Evolutionary conservation across 2,329 filamentous ascomycete species (phyloP), one percentile per base, ranked within the genome.

Genomic region (Aspergillus arachidicola): DNA sequence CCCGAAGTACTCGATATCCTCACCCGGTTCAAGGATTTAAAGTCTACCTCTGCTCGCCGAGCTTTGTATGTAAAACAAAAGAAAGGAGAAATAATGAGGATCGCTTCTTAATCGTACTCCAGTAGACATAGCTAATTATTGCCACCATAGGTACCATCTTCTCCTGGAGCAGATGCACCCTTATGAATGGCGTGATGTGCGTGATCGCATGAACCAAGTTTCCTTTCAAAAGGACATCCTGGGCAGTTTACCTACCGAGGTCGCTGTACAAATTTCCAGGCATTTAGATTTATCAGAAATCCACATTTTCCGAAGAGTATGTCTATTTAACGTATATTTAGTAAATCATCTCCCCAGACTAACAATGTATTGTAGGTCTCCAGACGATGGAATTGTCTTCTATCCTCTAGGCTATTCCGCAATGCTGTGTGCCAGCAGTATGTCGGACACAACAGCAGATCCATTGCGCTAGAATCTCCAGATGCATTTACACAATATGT

Each of bases 161-260:
- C 66, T 79, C 30, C 48, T 78, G 36, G 64, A 72, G 46, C 64
- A 71, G 28, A 62, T 79, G 30, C 57, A 41, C 16, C 58, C 62
- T 4, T 34, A 72, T 48, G 77, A 79, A 66, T 76, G 75, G 72
- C 73, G 75, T 19, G 69, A 75, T 50, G 61, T 77, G 11, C 66
- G 69, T 59, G 36, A 59, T 21, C 67, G 64, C 41, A 57, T 72
- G 6, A 62, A 70, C 41, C 21, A 58, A n/a, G 61, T 60, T 21
- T 68, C 66, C 16, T 71, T 78, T 30, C 66, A 75, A 26, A 69
- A 66, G 38, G 78, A 80, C 63, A 69, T 79, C n/a, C 43, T 80
- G 3, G 71, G 68, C 16, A 64, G 63, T 1, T 58, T 78, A 28
- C 78, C 77, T 4, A 16, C 72, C 6, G 78, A 80, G 63, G 60